Base-by-base conservation (phyloP, 495 filamentous ascomycete species). In the Neurospora hispaniola region DNA sequence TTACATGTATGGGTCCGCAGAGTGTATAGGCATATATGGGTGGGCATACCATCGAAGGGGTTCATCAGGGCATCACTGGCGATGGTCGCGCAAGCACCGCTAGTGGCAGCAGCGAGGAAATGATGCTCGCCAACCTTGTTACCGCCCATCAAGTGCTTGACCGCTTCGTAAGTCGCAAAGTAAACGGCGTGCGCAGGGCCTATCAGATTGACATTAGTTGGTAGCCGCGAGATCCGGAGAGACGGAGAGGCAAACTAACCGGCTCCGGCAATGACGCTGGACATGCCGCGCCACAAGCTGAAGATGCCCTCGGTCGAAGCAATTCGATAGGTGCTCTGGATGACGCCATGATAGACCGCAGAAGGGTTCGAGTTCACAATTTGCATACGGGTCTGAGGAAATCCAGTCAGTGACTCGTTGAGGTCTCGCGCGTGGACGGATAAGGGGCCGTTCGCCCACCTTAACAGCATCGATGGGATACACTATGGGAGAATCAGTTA, bases 61-160 rank as follows among this genome's bases (percentile, higher is more conserved):
- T 98, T 99, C 96, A 99, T 99, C 69, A 99, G 86, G 44, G 96
- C 96, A 85, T 99, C 96, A 78, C 94, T 97, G 42, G 94, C 93
- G 78, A 98, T 97, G 0, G 96, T 98, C 70, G 96, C 96, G 75
- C 92, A 91, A 72, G 95, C 95, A 79, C 96, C 96, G 79, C 94
- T 96, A 70, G 92, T 88, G 44, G 94, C 95, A 76, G 94, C 93
- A 80, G 96, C 96, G 54, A 98, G 83, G 11, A 96, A 94, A 80
- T 99, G 96, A 81, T 99, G 95, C 48, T 92, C 92, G 73, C 90
- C 90, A 62, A 90, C 91, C 73, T 89, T 89, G 80, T 98, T 98
- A 18, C 96, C 96, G 76, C 96, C 96, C 84, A 97, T 94, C 44
- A 94, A 79, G 73, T 98, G 94, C 85, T 99, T 98, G 73, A 98